These are phyloP conservation scores for Daldinia bambusicola DNA, from an alignment of 495 filamentous ascomycete species.

Conservation along the genomic window DNA sequence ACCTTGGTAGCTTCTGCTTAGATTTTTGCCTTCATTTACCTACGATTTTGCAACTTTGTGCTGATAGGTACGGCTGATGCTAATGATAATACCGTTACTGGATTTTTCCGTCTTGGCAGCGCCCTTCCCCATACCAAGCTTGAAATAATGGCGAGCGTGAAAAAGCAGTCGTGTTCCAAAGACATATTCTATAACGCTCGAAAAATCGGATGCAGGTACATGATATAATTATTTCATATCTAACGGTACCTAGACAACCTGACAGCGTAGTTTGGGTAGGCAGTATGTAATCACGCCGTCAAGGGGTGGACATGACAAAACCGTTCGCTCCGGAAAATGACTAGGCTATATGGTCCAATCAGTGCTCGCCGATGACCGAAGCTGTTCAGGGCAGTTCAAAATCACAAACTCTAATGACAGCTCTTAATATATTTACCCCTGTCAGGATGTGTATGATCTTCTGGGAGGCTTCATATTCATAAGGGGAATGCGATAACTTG, in stretches of 20 bases:
- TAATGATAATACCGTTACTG: slow-evolving; percentile 24
- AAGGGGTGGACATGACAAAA: neutral
- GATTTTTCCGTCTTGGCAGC: slow-evolving; percentile 33
- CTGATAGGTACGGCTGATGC: slow-evolving; percentile 29
- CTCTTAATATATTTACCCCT: neutral
- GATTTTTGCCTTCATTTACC: slow-evolving; percentile 21
- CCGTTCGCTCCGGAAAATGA: neutral
- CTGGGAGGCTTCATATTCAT: neutral
- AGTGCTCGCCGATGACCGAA: slow-evolving; percentile 30
- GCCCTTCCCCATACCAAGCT: slow-evolving; percentile 9
- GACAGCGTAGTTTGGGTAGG: no score
- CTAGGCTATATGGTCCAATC: slow-evolving; percentile 24
- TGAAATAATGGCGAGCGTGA: slow-evolving; percentile 3
- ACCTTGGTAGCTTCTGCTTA: slow-evolving; percentile 7
- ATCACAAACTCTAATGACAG: slow-evolving; percentile 15
- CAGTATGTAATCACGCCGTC: neutral
- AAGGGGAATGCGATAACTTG: neutral
- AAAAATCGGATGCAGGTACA: neutral
- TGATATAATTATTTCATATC: neutral
- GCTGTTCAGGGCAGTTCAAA: slow-evolving; percentile 22
- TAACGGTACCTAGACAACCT: no score
- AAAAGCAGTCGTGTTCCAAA: neutral
- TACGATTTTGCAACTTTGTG: neutral
- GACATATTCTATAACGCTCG: neutral
- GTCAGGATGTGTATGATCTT: neutral